Conservation (phyloP, 495 filamentous ascomycete genomes). For the Chaetomium fimeti region DNA sequence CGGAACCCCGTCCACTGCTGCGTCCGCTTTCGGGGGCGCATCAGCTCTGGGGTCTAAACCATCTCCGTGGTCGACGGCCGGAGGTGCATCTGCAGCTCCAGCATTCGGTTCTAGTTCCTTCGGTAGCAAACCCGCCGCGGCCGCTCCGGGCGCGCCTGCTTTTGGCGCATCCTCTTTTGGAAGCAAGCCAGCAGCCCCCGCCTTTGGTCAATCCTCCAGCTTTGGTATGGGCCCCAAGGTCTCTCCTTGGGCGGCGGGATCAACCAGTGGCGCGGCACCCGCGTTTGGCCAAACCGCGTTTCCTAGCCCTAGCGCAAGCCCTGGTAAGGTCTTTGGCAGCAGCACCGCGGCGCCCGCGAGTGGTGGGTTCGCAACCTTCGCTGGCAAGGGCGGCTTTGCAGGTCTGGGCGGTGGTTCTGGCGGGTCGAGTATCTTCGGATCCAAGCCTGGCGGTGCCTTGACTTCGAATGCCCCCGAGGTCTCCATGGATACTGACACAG, state of each 20-base stretch:
- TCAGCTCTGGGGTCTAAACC: slow-evolving; percentile 41
- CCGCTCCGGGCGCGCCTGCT: slow-evolving; percentile 25
- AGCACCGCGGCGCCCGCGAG: slow-evolving; percentile 29
- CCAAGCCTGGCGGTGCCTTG: slow-evolving; percentile 43
- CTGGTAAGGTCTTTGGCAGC: slow-evolving; percentile 41
- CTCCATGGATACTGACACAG: slow-evolving; percentile 44
- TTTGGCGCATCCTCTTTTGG: slow-evolving; percentile 44
- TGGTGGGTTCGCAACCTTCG: slow-evolving; percentile 61
- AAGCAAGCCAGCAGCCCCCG: slow-evolving; percentile 38
- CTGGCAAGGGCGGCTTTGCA: slow-evolving; percentile 57
- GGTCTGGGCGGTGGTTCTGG: slow-evolving; percentile 42
- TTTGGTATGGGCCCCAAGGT: slow-evolving; percentile 37
- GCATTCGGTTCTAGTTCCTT: slow-evolving; percentile 44
- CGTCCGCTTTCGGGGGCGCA: slow-evolving; percentile 42
- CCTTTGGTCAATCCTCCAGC: slow-evolving; percentile 54
- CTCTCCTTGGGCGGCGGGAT: slow-evolving; percentile 46
- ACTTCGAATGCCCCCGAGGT: slow-evolving; percentile 39
- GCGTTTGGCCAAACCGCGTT: slow-evolving; percentile 46
- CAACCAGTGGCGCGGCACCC: slow-evolving; percentile 31
- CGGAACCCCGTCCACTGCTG: slow-evolving; percentile 27
- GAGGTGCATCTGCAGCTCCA: slow-evolving; percentile 33
- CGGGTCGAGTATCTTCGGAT: slow-evolving; percentile 51
- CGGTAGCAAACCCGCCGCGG: slow-evolving; percentile 37
- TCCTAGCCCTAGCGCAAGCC: slow-evolving; percentile 19
- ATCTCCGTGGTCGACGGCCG: slow-evolving; percentile 42